Evolutionary conservation across 495 filamentous ascomycete species (phyloP).

Genomic region (Daldinia decipiens): DNA sequence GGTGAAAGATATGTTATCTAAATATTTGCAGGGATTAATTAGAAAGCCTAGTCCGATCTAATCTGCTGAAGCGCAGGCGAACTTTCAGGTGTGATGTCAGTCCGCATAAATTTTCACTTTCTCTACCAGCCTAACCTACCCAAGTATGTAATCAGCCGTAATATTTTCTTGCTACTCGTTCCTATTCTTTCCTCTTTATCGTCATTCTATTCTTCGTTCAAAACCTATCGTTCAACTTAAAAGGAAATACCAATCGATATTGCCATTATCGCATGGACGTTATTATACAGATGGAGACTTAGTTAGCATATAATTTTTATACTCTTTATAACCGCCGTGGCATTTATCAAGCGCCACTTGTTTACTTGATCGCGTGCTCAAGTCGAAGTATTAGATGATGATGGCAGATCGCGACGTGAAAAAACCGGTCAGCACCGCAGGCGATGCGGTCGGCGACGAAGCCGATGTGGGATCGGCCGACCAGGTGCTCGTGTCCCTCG

Average conservation of each 20-base stretch:
- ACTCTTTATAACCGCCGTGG: slow-evolving; percentile 11
- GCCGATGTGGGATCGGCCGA: slow-evolving; percentile 50
- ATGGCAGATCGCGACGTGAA: slow-evolving; percentile 40
- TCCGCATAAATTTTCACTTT: slow-evolving; percentile 18
- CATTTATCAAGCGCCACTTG: neutral
- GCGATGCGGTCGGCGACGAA: slow-evolving; percentile 20
- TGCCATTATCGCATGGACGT: neutral
- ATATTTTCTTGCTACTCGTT: slow-evolving; percentile 25
- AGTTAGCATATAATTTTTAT: neutral
- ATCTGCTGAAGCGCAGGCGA: slow-evolving; percentile 1
- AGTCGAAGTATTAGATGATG: slow-evolving; percentile 5
- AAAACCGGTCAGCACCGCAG: slow-evolving; percentile 31
- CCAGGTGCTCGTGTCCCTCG: slow-evolving; percentile 60
- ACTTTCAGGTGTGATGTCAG: slow-evolving; percentile 38
- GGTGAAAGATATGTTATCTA: slow-evolving; percentile 18
- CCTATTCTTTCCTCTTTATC: slow-evolving; percentile 12
- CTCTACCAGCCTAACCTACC: neutral
- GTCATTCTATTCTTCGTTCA: neutral
- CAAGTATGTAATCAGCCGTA: slow-evolving; percentile 11
- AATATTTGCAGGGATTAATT: neutral
- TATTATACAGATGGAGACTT: neutral
- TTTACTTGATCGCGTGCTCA: slow-evolving; percentile 15
- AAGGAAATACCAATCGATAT: neutral
- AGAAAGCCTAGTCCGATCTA: neutral
- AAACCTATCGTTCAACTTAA: neutral